Base-by-base conservation (phyloP, 306 rosid species). In the Vigna mungo region DNA sequence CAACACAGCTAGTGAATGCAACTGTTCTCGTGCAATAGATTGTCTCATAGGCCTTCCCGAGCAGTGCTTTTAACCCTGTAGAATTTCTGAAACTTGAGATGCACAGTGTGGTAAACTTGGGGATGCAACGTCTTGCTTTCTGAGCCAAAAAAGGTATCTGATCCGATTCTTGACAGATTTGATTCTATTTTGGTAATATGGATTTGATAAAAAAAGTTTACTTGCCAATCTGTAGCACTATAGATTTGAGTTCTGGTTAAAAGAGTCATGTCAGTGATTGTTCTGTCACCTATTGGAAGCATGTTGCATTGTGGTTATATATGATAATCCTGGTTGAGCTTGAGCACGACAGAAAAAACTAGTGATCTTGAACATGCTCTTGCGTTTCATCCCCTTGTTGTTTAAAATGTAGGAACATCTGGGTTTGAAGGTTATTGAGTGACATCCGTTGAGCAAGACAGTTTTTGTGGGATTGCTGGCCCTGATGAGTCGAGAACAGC, bases 401-500 rank as follows among this genome's bases (percentile, higher is more conserved):
- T 68, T 81, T 83, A 68, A 70, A 32, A 68, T 61, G 68, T 37
- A 36, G 30, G 69, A 43, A 58, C 21, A 55, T 49, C 21, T 77
- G 80, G 48, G 71, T 81, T 80, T 84, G 75, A 81, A 64, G 74
- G 88, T 71, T 74, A 65, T 73, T 77, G 81, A 79, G 75, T 74
- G 90, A 75, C 68, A 72, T 67, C 51, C 49, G 30, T 72, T 69
- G 64, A 73, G 76, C 36, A 59, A 76, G 64, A 59, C 27, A 54
- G 16, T 73, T 80, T 52, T 36, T n/a, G 36, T 32, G 55, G 68
- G 77, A 76, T 59, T 76, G 52, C 51, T 82, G 53, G 84, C 48
- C 66, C 51, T 30, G 39, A 96, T 91, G 99, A 92, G 85, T 88
- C 88, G 88, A 74, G 98, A 92, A 70, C 91, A 80, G 41, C 88